Evolutionary conservation across 2,329 filamentous ascomycete species (phyloP).

Genomic region (Ophiostoma perfectum): DNA sequence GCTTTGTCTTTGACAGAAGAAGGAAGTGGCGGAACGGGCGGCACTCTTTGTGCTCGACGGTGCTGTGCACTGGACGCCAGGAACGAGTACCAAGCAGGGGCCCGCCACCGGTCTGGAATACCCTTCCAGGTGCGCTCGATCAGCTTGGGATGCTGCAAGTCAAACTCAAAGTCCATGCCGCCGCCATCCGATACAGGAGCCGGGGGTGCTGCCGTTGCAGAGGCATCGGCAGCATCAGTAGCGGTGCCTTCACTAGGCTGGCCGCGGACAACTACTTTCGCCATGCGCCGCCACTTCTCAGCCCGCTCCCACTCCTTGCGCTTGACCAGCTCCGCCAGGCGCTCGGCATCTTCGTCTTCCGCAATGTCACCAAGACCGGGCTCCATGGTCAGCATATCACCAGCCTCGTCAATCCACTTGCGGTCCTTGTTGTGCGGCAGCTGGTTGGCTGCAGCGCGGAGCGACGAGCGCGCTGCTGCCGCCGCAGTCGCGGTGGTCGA

Average conservation of each 20-base stretch:
- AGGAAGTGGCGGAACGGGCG: neutral
- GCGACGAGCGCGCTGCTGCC: slow-evolving; percentile 48
- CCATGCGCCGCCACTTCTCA: slow-evolving; percentile 65
- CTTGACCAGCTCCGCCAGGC: slow-evolving; percentile 51
- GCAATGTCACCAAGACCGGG: slow-evolving; percentile 52
- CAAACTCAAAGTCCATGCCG: slow-evolving; percentile 66
- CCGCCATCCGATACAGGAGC: neutral
- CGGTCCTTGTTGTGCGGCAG: slow-evolving; percentile 58
- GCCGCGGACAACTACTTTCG: slow-evolving; percentile 49
- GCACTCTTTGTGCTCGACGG: slow-evolving; percentile 16
- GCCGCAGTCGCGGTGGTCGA: slow-evolving; percentile 32
- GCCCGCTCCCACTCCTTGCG: slow-evolving; percentile 58
- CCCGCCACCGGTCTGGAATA: slow-evolving; percentile 91
- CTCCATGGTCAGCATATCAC: slow-evolving; percentile 59
- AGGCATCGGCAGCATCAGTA: neutral
- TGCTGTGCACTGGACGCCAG: slow-evolving; percentile 67
- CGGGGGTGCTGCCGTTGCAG: slow-evolving; percentile 35
- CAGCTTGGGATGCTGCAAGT: slow-evolving; percentile 74
- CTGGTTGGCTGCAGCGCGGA: slow-evolving; percentile 54
- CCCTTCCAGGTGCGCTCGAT: slow-evolving; percentile 95
- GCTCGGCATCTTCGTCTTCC: slow-evolving; percentile 51
- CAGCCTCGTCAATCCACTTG: slow-evolving; percentile 58
- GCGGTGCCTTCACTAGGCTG: slow-evolving; percentile 28
- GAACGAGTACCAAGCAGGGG: slow-evolving; percentile 92
- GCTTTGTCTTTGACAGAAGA: neutral